Conservation (phyloP, 805 yeast species). For the Candida fluviatilis region DNA sequence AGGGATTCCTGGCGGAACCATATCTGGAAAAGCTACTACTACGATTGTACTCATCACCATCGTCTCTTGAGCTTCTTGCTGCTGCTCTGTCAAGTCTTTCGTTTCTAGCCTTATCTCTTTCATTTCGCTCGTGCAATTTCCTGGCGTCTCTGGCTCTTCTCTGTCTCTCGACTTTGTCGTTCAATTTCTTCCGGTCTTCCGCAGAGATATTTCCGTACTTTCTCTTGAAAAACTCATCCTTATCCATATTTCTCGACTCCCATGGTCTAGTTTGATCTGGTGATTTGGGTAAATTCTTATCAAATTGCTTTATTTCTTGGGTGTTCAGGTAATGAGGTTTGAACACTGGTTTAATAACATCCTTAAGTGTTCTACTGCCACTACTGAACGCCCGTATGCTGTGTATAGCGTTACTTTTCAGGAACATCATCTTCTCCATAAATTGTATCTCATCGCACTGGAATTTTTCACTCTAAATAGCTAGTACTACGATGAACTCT, state of each 20-base stretch:
- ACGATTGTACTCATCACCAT: slow-evolving; percentile 1
- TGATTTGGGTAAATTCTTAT: slow-evolving; percentile 52
- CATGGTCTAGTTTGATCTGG: slow-evolving; percentile 35
- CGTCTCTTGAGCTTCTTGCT: slow-evolving; percentile 1
- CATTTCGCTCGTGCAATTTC: slow-evolving; percentile 14
- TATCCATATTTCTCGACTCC: slow-evolving; percentile 32
- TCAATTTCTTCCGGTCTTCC: slow-evolving; percentile 21
- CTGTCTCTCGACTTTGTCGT: slow-evolving; percentile 31
- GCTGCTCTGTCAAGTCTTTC: slow-evolving; percentile 1
- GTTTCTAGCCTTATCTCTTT: slow-evolving; percentile 6
- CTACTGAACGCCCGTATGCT: background rate
- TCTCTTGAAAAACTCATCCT: slow-evolving; percentile 35
- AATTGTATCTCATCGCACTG: slow-evolving; percentile 1
- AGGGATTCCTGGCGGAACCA: slow-evolving; percentile 31
- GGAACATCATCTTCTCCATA: background rate
- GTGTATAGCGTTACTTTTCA: background rate
- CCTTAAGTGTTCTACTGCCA: background rate
- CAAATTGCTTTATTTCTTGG: slow-evolving; percentile 38
- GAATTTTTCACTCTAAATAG: slow-evolving; percentile 1
- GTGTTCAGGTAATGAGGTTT: slow-evolving; percentile 9
- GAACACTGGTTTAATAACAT: slow-evolving; percentile 1
- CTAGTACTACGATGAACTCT: too few relatives aligned
- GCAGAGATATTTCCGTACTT: slow-evolving; percentile 30
- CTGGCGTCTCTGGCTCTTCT: slow-evolving; percentile 22
- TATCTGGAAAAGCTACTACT: slow-evolving; percentile 1